Percentiles rank a stretch among this genome's conserved stretches.
These are phyloP conservation scores for Lagenidium sp. DNA, from an alignment of 352 stramenopile species.

Conservation along the genomic window DNA sequence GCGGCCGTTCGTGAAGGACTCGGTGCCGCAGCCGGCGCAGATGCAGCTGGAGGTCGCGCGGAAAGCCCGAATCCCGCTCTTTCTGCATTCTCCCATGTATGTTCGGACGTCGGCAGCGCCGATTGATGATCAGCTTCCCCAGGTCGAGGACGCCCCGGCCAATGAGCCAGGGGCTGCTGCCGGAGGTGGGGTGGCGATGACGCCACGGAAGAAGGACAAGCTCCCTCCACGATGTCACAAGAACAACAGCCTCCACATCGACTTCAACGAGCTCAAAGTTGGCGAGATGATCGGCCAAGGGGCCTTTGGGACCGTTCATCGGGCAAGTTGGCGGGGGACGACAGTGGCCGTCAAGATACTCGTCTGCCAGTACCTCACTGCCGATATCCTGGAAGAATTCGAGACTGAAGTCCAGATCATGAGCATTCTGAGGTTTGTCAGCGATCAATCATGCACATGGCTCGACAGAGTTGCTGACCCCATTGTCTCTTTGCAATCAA, in stretches of 20 bases:
- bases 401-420: slow-evolving; percentile 87
- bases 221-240: slow-evolving; percentile 40
- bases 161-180: not conserved
- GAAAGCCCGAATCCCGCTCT: slow-evolving; percentile 75
- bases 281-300: slow-evolving; percentile 80
- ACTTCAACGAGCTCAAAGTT: slow-evolving; percentile 72
- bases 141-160: not conserved
- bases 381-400: slow-evolving; percentile 83
- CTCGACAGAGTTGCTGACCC: too few relatives aligned
- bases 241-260: slow-evolving; percentile 75
- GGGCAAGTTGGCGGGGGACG: slow-evolving; percentile 60
- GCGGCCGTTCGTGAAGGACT: slow-evolving; percentile 58
- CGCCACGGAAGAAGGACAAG: slow-evolving; percentile 28
- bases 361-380: slow-evolving; percentile 72
- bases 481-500: too few relatives aligned
- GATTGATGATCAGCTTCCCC: slow-evolving; percentile 36
- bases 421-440: slow-evolving; percentile 71
- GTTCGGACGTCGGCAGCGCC: slow-evolving; percentile 55
- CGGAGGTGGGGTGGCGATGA: slow-evolving; percentile 12
- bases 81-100: slow-evolving; percentile 84
- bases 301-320: slow-evolving; percentile 77
- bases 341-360: slow-evolving; percentile 81
- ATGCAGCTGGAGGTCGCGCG: slow-evolving; percentile 82
- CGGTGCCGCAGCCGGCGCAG: slow-evolving; percentile 61
- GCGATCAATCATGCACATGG: too few relatives aligned